A percentile compares a stretch with the other conserved stretches of the same genome.
Evolutionary conservation across 1,139 yeast species (phyloP).

Genomic region (Blastobotrys petasosporus): DNA sequence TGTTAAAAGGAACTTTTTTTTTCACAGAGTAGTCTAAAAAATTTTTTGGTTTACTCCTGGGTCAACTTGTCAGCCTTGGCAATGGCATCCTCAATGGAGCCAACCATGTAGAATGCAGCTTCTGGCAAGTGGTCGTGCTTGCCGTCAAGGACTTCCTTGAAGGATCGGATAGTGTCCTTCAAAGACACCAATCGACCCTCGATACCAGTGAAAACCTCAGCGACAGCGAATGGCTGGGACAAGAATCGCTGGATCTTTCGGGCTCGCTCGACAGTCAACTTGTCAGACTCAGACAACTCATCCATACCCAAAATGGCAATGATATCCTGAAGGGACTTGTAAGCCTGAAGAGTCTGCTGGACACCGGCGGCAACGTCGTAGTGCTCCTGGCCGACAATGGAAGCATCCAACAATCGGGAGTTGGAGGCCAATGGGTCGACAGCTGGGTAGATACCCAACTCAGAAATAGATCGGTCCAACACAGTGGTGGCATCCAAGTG

Average conservation of each 20-base stretch:
- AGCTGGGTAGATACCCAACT: conserved; percentile 99
- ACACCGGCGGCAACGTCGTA: conserved; percentile 91
- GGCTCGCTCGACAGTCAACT: conserved; percentile 99
- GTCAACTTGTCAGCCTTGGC: conserved; percentile 99
- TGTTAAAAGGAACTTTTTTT: no score
- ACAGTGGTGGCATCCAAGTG: conserved; percentile 99
- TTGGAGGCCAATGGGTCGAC: conserved; percentile 99
- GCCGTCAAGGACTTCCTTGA: conserved; percentile 97
- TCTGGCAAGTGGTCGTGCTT: conserved; percentile 98
- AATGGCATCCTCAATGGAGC: conserved; percentile 97
- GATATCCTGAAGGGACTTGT: conserved; percentile 99
- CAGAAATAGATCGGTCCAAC: conserved; percentile 99
- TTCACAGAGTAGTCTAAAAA: no score
- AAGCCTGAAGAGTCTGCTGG: conserved; percentile 98
- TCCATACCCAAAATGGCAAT: conserved; percentile 99
- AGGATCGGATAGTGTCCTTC: conserved; percentile 88
- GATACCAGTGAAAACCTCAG: conserved; percentile 99
- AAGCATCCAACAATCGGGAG: conserved; percentile 95
- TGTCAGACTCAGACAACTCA: conserved; percentile 97
- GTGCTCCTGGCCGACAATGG: conserved; percentile 98
- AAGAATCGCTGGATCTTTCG: conserved; percentile 99
- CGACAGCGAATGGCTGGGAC: conserved; percentile 99
- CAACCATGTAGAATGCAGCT: conserved; percentile 99
- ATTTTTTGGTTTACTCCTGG: conserved; percentile 18
- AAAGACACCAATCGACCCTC: conserved; percentile 96